Conservation (phyloP, 2,329 filamentous ascomycete genomes). For the Colletotrichum sp. region DNA sequence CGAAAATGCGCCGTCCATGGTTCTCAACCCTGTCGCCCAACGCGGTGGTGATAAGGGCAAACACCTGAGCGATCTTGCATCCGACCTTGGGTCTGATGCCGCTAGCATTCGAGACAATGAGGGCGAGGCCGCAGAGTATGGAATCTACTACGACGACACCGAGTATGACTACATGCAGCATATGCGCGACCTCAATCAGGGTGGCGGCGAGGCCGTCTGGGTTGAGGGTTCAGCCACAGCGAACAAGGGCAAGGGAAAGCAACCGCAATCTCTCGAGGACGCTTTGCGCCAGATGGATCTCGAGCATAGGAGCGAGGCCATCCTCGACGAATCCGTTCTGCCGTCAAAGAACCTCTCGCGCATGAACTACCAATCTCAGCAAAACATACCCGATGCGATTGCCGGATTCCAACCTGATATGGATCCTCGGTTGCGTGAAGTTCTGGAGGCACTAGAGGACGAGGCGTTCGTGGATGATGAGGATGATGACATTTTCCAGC, state of each 20-base stretch:
- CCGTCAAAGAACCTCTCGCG: constrained; percentile 81
- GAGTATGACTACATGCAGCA: constrained; percentile 99
- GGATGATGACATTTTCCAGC: constrained; percentile 83
- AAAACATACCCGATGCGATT: constrained; percentile 89
- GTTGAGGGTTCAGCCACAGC: constrained; percentile 71
- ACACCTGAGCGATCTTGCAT: constrained; percentile 75
- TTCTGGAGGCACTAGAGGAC: constrained; percentile 91
- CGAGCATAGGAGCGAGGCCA: constrained; percentile 55
- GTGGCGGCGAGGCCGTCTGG: constrained; percentile 79
- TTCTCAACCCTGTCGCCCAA: constrained; percentile 74
- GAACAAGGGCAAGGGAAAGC: constrained; percentile 72
- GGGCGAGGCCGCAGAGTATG: constrained; percentile 93
- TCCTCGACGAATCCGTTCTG: constrained; percentile 77
- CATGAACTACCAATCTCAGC: constrained; percentile 87
- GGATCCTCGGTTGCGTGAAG: constrained; percentile 91
- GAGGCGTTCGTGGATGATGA: constrained; percentile 89
- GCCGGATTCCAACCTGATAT: constrained; percentile 97
- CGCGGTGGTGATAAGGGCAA: constrained; percentile 54
- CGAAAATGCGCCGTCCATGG: constrained; percentile 84
- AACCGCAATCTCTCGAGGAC: constrained; percentile 82
- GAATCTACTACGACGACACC: constrained; percentile 93
- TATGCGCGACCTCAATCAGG: constrained; percentile 82
- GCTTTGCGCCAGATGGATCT: constrained; percentile 71
- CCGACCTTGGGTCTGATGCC: constrained; percentile 73
- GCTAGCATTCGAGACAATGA: constrained; percentile 81